A percentile compares a stretch with the other conserved stretches of the same genome.
phyloP scores from a whole-genome alignment of 2,329 filamentous ascomycete species.

The Fusarium irregulare region DNA sequence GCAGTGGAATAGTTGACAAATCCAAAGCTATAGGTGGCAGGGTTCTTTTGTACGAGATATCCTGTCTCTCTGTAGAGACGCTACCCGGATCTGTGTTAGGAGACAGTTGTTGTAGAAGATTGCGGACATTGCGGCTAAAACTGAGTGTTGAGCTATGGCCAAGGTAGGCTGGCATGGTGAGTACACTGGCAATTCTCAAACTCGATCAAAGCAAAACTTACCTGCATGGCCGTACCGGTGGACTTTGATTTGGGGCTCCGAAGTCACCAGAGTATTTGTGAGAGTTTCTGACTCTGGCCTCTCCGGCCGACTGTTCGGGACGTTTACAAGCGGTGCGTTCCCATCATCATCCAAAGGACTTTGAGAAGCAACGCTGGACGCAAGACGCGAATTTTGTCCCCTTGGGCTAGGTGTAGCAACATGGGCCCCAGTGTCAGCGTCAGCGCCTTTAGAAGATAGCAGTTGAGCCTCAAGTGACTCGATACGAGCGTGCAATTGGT shows the following conservation, averaged over 20 bases:
- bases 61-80: slow-evolving; percentile 29
- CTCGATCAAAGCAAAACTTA: not conserved
- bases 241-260: slow-evolving; percentile 37
- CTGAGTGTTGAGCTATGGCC: slow-evolving; percentile 37
- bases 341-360: not conserved
- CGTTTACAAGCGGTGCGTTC: not conserved
- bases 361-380: not conserved
- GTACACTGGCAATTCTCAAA: not conserved
- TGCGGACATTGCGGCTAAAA: slow-evolving; percentile 37
- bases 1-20: slow-evolving; percentile 21
- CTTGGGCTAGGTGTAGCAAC: too few species aligned
- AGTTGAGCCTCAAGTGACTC: slow-evolving; percentile 27
- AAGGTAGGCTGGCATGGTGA: slow-evolving; percentile 28
- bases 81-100: slow-evolving; percentile 22
- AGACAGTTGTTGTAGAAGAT: slow-evolving; percentile 32
- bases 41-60: slow-evolving; percentile 29
- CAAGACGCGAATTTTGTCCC: not conserved
- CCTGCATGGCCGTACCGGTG: slow-evolving; percentile 35
- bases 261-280: slow-evolving; percentile 34
- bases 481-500: slow-evolving; percentile 29
- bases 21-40: slow-evolving; percentile 29
- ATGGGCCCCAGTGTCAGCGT: not conserved
- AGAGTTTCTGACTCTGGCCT: slow-evolving; percentile 6
- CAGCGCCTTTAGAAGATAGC: not conserved
- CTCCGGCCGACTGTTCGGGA: not conserved